Evolutionary conservation across 1,284 basidiomycete species (phyloP).

Genomic region (Moesziomyces sp.): DNA sequence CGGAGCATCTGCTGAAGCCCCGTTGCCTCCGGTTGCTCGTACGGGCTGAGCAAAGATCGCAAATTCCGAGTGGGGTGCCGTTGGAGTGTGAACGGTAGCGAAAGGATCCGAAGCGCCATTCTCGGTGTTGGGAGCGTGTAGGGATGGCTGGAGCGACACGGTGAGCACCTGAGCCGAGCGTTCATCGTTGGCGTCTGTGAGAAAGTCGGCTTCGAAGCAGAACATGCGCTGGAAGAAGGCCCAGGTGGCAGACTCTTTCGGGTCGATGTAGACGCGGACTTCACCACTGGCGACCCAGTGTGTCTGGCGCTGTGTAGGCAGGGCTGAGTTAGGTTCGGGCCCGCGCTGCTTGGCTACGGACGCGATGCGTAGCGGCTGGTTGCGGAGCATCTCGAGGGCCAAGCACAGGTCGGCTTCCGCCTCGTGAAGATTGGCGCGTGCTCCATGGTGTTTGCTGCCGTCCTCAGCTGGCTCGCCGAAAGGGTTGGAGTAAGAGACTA

Average conservation of each 20-base stretch:
- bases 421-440: slow-evolving; percentile 11
- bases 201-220: slow-evolving; percentile 45
- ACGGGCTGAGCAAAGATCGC: slow-evolving; percentile 36
- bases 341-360: slow-evolving; percentile 22
- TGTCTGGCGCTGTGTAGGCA: slow-evolving; percentile 4
- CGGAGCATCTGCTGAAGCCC: slow-evolving; percentile 1
- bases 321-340: background rate
- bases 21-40: background rate
- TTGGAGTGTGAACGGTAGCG: slow-evolving; percentile 5
- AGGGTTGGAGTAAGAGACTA: slow-evolving; percentile 59
- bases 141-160: slow-evolving; percentile 22
- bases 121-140: slow-evolving; percentile 8
- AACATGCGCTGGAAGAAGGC: slow-evolving; percentile 60
- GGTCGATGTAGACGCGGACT: slow-evolving; percentile 53
- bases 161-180: slow-evolving; percentile 28
- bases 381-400: slow-evolving; percentile 64
- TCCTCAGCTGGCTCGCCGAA: slow-evolving; percentile 21
- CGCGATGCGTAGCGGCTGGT: slow-evolving; percentile 49
- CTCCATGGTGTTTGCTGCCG: slow-evolving; percentile 1
- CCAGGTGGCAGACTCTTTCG: slow-evolving; percentile 37
- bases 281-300: slow-evolving; percentile 42
- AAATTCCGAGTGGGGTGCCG: slow-evolving; percentile 32
- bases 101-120: slow-evolving; percentile 19
- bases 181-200: slow-evolving; percentile 17
- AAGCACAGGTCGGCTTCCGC: slow-evolving; percentile 62